phyloP scores from a whole-genome alignment of 2,329 filamentous ascomycete species.

The Elsinoe arachidis region DNA sequence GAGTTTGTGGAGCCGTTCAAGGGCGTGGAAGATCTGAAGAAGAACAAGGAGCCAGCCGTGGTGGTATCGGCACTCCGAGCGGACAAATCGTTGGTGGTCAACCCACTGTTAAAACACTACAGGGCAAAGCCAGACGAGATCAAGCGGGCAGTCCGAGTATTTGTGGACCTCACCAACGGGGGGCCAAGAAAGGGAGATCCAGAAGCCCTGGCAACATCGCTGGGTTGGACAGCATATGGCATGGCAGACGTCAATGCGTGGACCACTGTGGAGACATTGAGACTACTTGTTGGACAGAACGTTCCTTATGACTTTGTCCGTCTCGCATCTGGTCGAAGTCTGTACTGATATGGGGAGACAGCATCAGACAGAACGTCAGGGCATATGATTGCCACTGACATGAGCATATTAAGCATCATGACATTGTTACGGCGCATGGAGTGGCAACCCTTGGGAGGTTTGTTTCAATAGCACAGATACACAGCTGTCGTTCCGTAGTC shows the following conservation, averaged over 20 bases:
- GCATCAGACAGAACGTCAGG: background rate
- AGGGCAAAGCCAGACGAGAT: slow-evolving; percentile 33
- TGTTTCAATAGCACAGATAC: slow-evolving; percentile 1
- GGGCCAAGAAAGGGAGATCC: slow-evolving; percentile 57
- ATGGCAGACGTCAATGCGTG: slow-evolving; percentile 73
- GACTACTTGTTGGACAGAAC: slow-evolving; percentile 74
- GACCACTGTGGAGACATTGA: slow-evolving; percentile 72
- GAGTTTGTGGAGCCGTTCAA: slow-evolving; percentile 56
- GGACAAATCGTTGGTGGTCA: slow-evolving; percentile 70
- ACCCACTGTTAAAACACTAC: slow-evolving; percentile 68
- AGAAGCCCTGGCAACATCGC: slow-evolving; percentile 58
- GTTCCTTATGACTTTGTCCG: slow-evolving; percentile 82
- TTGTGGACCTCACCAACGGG: slow-evolving; percentile 67
- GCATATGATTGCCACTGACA: background rate
- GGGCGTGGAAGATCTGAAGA: slow-evolving; percentile 70
- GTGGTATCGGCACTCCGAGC: slow-evolving; percentile 71
- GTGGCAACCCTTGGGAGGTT: background rate
- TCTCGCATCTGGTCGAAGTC: slow-evolving; percentile 54
- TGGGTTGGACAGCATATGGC: slow-evolving; percentile 72
- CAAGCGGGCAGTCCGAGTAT: slow-evolving; percentile 50
- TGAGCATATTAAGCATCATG: background rate
- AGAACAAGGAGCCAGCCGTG: slow-evolving; percentile 69
- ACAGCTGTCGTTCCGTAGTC: background rate
- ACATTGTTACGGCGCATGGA: slow-evolving; percentile 5
- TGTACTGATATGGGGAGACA: slow-evolving; percentile 28